Conservation (phyloP, 1,284 basidiomycete species). For the Polyporus tsugae region DNA sequence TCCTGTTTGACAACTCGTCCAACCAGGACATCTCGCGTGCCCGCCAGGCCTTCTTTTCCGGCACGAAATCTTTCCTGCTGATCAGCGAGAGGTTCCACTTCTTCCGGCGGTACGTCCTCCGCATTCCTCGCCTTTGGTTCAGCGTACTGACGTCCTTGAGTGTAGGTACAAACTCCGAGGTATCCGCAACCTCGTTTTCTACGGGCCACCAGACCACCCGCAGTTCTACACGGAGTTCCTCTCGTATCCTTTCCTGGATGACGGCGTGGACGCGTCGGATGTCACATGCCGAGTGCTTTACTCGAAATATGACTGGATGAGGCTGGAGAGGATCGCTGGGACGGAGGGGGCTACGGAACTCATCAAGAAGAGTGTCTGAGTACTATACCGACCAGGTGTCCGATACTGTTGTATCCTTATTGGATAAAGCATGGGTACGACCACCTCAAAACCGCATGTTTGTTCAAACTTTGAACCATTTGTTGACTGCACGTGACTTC, state of each 20-base stretch:
- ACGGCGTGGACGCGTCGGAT: constrained; percentile 81
- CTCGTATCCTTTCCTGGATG: constrained; percentile 86
- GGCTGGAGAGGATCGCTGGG: constrained; percentile 83
- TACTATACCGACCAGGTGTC: neutral
- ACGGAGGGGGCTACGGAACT: constrained; percentile 60
- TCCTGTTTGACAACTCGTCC: constrained; percentile 92
- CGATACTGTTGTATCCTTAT: neutral
- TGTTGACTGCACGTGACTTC: too few species aligned
- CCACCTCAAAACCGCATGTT: too few species aligned
- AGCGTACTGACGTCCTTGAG: neutral
- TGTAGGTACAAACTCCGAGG: constrained; percentile 90
- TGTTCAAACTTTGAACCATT: neutral
- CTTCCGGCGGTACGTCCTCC: constrained; percentile 75
- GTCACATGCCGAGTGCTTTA: constrained; percentile 83
- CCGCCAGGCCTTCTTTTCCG: constrained; percentile 91
- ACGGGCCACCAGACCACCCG: constrained; percentile 89
- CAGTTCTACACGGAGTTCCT: constrained; percentile 93
- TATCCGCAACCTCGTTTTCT: constrained; percentile 92
- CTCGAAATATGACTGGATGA: constrained; percentile 89
- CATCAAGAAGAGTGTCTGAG: constrained; percentile 43
- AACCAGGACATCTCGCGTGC: constrained; percentile 95
- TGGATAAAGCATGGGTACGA: neutral
- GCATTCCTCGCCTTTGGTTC: neutral
- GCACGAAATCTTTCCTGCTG: constrained; percentile 87
- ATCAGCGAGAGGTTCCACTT: constrained; percentile 98